Evolutionary conservation across 139 green algal species (phyloP), one percentile per base, ranked within the genome.

Genomic region (Yamagishiella unicocca): DNA sequence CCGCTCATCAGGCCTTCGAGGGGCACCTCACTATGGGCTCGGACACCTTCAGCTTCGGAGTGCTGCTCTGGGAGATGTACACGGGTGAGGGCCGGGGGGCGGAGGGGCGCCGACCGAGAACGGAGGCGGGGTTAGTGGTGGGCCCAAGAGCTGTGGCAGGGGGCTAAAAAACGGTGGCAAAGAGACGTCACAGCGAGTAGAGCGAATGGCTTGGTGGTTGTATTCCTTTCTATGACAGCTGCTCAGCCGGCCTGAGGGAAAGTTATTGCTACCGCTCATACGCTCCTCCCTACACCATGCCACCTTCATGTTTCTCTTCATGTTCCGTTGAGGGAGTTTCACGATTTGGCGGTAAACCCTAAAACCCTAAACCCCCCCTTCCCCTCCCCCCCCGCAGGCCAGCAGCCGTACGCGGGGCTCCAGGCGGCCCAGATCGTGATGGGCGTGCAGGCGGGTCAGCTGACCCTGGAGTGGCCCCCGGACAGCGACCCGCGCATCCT

Each of bases 51-150:
- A 79, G 64, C 81, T 87, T 87, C 31, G 81, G 81, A 24, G 81
- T 87, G 43, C 62, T 87, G 64, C 64, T 87, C 31, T 87, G 81
- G 81, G 81, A 87, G 64, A 87, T 87, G 81, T 87, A 87, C 81
- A 87, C 81, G 25, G 81, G 81, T 87, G 66, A 1, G 75, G 12
- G 73, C 55, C 6, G 33, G 74, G 1, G 9, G 2, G 45, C 2
- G 24, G 22, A 17, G 37, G 67, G 37, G 4, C 14, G 37, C 6
- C 25, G n/a, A n/a, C n/a, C n/a, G n/a, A n/a, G n/a, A n/a, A n/a
- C n/a, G n/a, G n/a, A n/a, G n/a, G n/a, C n/a, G n/a, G n/a, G n/a
- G n/a, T n/a, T n/a, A n/a, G n/a, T n/a, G n/a, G n/a, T n/a, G n/a
- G n/a, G n/a, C n/a, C n/a, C n/a, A n/a, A n/a, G n/a, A n/a, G n/a